Percentiles rank a stretch among this genome's conserved stretches.
phyloP scores from a whole-genome alignment of 2,329 filamentous ascomycete genomes.

The Albophoma yamanashiensis region DNA sequence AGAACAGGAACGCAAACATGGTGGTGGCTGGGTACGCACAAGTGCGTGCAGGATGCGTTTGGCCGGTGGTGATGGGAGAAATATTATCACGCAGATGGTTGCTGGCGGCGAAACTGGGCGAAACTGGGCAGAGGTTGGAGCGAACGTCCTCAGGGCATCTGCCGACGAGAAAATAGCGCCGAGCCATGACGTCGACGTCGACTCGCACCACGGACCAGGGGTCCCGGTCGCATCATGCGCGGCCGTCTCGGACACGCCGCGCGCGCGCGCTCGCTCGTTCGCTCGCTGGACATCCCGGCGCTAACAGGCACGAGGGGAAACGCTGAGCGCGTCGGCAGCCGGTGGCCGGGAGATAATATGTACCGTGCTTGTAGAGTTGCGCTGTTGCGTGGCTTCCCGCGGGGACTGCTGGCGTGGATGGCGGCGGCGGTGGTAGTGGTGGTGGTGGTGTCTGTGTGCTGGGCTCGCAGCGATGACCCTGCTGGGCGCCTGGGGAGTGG shows the following conservation, averaged over 20 bases:
- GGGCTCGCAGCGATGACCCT: neutral
- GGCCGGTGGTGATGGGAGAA: neutral
- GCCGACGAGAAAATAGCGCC: neutral
- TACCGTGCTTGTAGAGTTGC: too few species aligned
- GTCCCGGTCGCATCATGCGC: slow-evolving; percentile 1
- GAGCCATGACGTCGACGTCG: slow-evolving; percentile 13
- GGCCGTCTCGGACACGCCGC: slow-evolving; percentile 11
- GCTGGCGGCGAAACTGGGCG: neutral
- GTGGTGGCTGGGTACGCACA: neutral
- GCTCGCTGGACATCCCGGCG: neutral
- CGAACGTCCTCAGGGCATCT: neutral
- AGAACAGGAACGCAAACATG: neutral
- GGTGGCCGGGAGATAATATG: neutral
- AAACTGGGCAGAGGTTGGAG: neutral
- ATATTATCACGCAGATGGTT: neutral
- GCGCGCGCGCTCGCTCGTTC: slow-evolving; percentile 1
- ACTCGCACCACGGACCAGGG: slow-evolving; percentile 3
- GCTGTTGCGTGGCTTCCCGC: neutral
- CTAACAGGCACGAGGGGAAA: neutral
- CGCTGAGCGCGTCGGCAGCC: neutral
- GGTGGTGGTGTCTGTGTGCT: neutral
- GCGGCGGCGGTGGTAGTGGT: too few species aligned
- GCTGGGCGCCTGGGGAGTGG: neutral
- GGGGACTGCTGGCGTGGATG: neutral
- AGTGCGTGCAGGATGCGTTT: neutral